phyloP scores from a whole-genome alignment of 257 asterid species.

The Parsonsia alboflavescens region DNA sequence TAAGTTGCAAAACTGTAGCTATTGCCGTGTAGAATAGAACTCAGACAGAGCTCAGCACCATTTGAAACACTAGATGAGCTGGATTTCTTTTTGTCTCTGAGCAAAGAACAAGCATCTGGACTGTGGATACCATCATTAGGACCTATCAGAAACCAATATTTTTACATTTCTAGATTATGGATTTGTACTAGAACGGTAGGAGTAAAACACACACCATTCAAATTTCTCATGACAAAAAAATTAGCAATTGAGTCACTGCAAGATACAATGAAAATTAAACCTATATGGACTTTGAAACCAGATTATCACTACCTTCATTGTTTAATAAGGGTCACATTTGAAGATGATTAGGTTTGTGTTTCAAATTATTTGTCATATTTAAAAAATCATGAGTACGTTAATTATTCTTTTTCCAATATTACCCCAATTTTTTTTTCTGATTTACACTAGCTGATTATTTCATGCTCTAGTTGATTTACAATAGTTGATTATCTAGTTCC shows the following conservation, averaged over 20 bases:
- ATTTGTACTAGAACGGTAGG: too few species aligned
- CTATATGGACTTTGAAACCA: not conserved
- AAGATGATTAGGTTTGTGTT: too few species aligned
- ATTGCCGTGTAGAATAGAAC: constrained; percentile 2
- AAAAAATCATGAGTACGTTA: too few species aligned
- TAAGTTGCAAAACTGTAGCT: constrained; percentile 30
- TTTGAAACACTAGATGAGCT: constrained; percentile 5
- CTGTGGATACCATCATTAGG: not conserved
- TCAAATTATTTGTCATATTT: too few species aligned
- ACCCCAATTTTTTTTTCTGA: too few species aligned
- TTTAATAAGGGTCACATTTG: too few species aligned
- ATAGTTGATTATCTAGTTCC: too few species aligned
- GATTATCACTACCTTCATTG: not conserved
- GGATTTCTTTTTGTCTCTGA: constrained; percentile 9
- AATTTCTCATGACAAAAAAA: not conserved
- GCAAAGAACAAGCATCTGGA: constrained; percentile 27
- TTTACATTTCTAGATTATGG: not conserved
- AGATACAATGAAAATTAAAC: not conserved
- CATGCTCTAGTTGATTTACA: too few species aligned
- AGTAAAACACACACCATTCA: not conserved
- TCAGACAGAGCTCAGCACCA: not conserved
- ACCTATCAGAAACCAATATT: not conserved
- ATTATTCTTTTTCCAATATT: too few species aligned
- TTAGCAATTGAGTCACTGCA: not conserved
- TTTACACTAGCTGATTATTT: too few species aligned